A percentile compares a stretch with the other conserved stretches of the same genome.
Evolutionary conservation across 1,284 basidiomycete species (phyloP).

Genomic region (Lentinus polychrous): DNA sequence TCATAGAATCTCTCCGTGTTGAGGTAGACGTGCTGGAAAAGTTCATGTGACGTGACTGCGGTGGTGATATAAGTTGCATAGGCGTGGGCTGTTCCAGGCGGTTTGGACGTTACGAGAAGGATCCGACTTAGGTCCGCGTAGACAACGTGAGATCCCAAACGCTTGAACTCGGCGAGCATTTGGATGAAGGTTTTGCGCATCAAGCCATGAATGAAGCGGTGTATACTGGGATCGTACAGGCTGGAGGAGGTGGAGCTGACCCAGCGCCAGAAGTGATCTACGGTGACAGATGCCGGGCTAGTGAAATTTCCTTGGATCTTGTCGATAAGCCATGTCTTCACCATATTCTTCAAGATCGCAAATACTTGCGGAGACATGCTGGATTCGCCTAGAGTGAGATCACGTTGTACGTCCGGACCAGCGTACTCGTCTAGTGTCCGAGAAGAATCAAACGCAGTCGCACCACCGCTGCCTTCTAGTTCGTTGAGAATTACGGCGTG

Average conservation of each 20-base stretch:
- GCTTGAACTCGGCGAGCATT: conserved; percentile 93
- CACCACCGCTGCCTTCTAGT: conserved; percentile 88
- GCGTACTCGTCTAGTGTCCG: conserved; percentile 91
- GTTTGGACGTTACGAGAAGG: conserved; percentile 91
- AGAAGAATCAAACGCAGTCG: conserved; percentile 91
- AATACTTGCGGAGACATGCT: conserved; percentile 91
- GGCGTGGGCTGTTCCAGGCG: conserved; percentile 90
- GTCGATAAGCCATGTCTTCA: conserved; percentile 91
- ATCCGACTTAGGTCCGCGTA: conserved; percentile 94
- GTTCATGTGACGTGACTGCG: conserved; percentile 89
- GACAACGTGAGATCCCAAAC: conserved; percentile 89
- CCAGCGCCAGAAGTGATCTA: conserved; percentile 99
- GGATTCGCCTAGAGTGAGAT: conserved; percentile 85
- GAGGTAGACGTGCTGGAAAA: conserved; percentile 92
- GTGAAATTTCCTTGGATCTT: conserved; percentile 63
- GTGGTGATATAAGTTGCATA: conserved; percentile 94
- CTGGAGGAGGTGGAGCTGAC: conserved; percentile 79
- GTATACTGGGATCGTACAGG: conserved; percentile 91
- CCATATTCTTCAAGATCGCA: conserved; percentile 79
- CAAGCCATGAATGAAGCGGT: conserved; percentile 89
- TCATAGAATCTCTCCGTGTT: conserved; percentile 91
- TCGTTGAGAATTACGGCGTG: conserved; percentile 96
- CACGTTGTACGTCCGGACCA: conserved; percentile 68
- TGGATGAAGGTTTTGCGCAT: conserved; percentile 99
- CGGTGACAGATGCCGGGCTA: conserved; percentile 57